Base-by-base conservation (phyloP, 169 alveolate species). In the Eimeria maxima region DNA sequence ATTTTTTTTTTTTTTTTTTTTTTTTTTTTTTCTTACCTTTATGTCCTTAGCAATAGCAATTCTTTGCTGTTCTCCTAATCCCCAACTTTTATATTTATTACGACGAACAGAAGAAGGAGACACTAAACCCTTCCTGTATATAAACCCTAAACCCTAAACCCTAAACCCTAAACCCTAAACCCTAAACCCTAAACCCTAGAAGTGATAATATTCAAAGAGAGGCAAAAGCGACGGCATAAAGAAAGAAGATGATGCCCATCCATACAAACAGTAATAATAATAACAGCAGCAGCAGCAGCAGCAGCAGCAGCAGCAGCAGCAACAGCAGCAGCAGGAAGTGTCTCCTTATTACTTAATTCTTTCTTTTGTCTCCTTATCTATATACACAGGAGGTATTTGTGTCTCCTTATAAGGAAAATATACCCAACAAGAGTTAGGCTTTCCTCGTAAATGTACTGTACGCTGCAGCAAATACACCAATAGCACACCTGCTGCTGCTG, bases 151-250 rank as follows among this genome's bases (percentile, higher is more conserved):
- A 69, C 45, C 80, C 80, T 33, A 76, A 76, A 76, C 87, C 87
- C 87, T 76, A 76, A 76, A 76, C 87, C 87, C 87, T 76, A 76
- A 76, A 76, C 84, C 84, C 53, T 73, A 73, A 73, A 73, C 84
- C 84, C 84, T 73, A 73, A 73, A 73, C 87, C 80, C 80, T 69
- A 69, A 69, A 7, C 45, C 44, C 80, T 27, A 33, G 45, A 69
- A 50, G 57, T 11, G 57, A 5, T 7, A 7, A 27, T 29, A 65
- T 24, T 29, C n/a, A 65, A 1, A 27, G 42, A 65, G 76, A 65
- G 76, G 76, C n/a, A 20, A 10, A 65, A 10, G n/a, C n/a, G n/a
- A n/a, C n/a, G n/a, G n/a, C n/a, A n/a, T n/a, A n/a, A n/a, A n/a
- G n/a, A n/a, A n/a, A n/a, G n/a, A n/a, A n/a, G n/a, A n/a, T n/a